These are phyloP conservation scores for Geotrichum restrictum DNA, from an alignment of 1,139 yeast genomes.

Conservation along the genomic window DNA sequence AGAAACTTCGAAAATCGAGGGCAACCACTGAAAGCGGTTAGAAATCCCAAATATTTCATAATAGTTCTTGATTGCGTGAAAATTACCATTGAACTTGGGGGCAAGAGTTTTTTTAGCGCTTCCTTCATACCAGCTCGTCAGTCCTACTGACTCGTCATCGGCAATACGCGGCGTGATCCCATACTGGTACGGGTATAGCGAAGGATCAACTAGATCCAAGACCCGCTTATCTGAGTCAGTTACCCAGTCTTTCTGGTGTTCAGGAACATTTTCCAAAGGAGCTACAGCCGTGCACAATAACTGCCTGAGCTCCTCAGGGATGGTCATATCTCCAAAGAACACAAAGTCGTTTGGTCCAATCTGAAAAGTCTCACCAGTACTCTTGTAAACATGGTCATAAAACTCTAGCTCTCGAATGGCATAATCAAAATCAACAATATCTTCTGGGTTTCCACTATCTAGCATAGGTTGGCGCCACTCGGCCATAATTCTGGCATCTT, in stretches of 20 bases:
- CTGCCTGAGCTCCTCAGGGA: slow-evolving; percentile 22
- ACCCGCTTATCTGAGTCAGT: slow-evolving; percentile 42
- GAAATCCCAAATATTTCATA: slow-evolving; percentile 26
- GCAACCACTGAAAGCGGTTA: slow-evolving; percentile 30
- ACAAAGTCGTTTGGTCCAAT: slow-evolving; percentile 19
- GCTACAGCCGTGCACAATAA: slow-evolving; percentile 15
- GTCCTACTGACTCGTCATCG: slow-evolving; percentile 13
- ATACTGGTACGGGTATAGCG: slow-evolving; percentile 43
- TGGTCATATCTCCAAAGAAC: slow-evolving; percentile 21
- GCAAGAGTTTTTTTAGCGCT: not conserved
- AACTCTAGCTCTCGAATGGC: slow-evolving; percentile 25
- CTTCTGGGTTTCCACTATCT: slow-evolving; percentile 11
- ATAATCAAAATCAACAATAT: slow-evolving; percentile 21
- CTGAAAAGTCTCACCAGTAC: slow-evolving; percentile 19
- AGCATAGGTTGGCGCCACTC: slow-evolving; percentile 41
- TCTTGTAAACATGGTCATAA: slow-evolving; percentile 16
- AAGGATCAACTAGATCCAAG: slow-evolving; percentile 46
- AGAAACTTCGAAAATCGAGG: slow-evolving; percentile 25
- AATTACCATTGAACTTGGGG: slow-evolving; percentile 1
- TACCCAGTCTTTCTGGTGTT: slow-evolving; percentile 39
- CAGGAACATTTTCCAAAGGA: slow-evolving; percentile 55
- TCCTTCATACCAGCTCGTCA: not conserved
- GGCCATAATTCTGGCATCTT: slow-evolving; percentile 32
- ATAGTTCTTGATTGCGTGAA: slow-evolving; percentile 22
- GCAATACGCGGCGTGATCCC: slow-evolving; percentile 37